Evolutionary conservation across 2,329 filamentous ascomycete genomes (phyloP), one percentile per base, ranked within the genome.

Genomic region (Pseudocercospora vitis): DNA sequence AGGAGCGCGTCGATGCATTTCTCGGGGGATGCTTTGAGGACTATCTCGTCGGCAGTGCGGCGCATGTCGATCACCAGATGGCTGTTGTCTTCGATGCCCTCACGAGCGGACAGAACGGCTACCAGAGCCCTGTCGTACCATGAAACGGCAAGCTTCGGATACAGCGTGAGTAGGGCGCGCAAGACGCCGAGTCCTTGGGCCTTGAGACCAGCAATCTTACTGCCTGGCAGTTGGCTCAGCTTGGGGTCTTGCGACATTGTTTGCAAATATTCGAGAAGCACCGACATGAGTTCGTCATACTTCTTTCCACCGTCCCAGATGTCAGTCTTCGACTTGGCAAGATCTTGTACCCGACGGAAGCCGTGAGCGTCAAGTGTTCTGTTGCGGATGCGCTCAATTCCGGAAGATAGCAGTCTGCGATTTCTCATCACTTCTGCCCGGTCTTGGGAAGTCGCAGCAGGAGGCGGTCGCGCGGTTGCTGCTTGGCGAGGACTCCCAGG

Each of bases 331-430:
- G 87, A 85, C 59, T 86, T 84, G 55, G 90, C 79, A 59, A 91
- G 79, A 32, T 85, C 85, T 69, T 91, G 88, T 45, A 91, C 76
- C 65, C 88, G 88, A 49, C 88, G 82, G 77, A 91, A 90, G 52
- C 88, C 88, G 66, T 91, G 87, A 3, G 88, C 87, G 66, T 91
- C 88, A n/a, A 92, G 80, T 1, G 83, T 83, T 63, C 83, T 83
- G 24, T 81, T 78, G 61, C 84, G 84, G 62, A 91, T 85, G 59
- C 88, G 87, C 48, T 83, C 76, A 61, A 91, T 88, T 46, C 86
- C 88, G 63, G 87, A 91, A 26, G 86, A 82, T 4, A 92, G 78
- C 19, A 91, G 75, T 39, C 85, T 81, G 6, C 68, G 73, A 58
- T 71, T 77, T 59, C 72, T 76, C 52, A 70, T 67, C 32, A 68